Evolutionary conservation across 345 rosid species (phyloP).

Genomic region (rapeseed (Brassica napus)): DNA sequence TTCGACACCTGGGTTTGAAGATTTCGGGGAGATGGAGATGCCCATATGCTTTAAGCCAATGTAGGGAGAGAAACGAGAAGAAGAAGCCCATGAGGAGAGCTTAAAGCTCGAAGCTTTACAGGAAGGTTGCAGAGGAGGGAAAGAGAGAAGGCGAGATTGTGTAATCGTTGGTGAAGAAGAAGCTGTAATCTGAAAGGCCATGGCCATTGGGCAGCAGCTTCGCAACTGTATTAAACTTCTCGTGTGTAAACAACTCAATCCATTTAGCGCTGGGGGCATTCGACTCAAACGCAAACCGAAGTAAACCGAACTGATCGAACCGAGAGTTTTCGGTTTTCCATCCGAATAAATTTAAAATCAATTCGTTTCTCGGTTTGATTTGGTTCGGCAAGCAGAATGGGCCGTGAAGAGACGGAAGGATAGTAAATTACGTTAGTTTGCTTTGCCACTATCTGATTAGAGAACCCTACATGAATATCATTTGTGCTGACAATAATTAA

Average conservation of each 20-base stretch:
- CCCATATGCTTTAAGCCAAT: conserved; percentile 76
- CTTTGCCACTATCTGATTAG: neutral
- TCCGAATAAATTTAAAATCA: neutral
- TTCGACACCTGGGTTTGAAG: conserved; percentile 49
- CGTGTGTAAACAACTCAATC: conserved; percentile 5
- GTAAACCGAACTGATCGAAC: neutral
- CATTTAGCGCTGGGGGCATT: neutral
- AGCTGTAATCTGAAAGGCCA: conserved; percentile 51
- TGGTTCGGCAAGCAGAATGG: neutral
- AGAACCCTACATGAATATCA: too few relatives aligned
- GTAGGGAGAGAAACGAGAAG: conserved; percentile 51
- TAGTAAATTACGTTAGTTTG: neutral
- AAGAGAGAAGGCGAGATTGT: conserved; percentile 30
- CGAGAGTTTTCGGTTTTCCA: neutral
- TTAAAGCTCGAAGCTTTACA: conserved; percentile 40
- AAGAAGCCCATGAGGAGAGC: conserved; percentile 39
- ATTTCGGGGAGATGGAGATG: conserved; percentile 50
- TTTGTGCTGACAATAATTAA: too few relatives aligned
- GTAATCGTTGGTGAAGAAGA: conserved; percentile 26
- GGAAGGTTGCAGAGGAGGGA: conserved; percentile 35
- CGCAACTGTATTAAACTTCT: conserved; percentile 11
- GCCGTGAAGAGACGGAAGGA: neutral
- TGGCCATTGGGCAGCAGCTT: conserved; percentile 35
- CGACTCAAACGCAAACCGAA: neutral
- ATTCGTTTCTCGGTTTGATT: neutral